These are phyloP conservation scores for Pleurotus cornucopiae DNA, from an alignment of 768 basidiomycete species.

Conservation along the genomic window DNA sequence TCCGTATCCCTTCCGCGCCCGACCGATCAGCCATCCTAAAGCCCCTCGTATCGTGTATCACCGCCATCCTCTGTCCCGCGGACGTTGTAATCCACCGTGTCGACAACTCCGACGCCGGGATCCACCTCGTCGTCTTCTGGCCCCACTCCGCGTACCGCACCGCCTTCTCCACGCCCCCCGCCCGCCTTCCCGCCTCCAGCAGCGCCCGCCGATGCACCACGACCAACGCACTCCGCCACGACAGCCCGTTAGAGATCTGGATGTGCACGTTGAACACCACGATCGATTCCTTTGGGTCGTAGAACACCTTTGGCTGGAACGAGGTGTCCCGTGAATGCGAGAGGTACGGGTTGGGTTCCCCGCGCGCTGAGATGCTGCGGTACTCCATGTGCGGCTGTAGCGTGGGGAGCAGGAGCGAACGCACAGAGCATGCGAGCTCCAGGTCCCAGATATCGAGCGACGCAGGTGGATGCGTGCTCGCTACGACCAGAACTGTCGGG, in stretches of 20 bases:
- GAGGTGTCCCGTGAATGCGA: slow-evolving; percentile 5
- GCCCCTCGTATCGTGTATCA: slow-evolving; percentile 10
- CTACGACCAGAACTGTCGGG: slow-evolving; percentile 26
- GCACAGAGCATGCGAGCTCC: neutral
- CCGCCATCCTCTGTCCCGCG: slow-evolving; percentile 28
- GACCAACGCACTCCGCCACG: slow-evolving; percentile 21
- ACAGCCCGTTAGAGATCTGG: neutral
- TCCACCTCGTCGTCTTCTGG: slow-evolving; percentile 28
- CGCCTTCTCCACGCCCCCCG: slow-evolving; percentile 5
- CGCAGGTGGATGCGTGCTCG: slow-evolving; percentile 21
- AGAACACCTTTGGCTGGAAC: slow-evolving; percentile 18
- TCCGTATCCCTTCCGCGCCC: slow-evolving; percentile 1
- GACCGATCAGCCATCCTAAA: neutral
- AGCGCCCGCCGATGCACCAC: slow-evolving; percentile 30
- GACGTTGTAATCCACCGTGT: slow-evolving; percentile 38
- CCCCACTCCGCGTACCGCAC: slow-evolving; percentile 29
- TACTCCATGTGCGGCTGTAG: slow-evolving; percentile 20
- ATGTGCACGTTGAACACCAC: slow-evolving; percentile 29
- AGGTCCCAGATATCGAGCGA: slow-evolving; percentile 33
- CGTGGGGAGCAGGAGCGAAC: slow-evolving; percentile 15
- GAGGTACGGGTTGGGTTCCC: slow-evolving; percentile 36
- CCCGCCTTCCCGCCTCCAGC: slow-evolving; percentile 15
- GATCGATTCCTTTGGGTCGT: slow-evolving; percentile 24
- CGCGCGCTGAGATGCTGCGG: slow-evolving; percentile 28
- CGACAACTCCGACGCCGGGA: slow-evolving; percentile 20